These are phyloP conservation scores for Mycena crocata DNA, from an alignment of 768 basidiomycete genomes.

Conservation along the genomic window DNA sequence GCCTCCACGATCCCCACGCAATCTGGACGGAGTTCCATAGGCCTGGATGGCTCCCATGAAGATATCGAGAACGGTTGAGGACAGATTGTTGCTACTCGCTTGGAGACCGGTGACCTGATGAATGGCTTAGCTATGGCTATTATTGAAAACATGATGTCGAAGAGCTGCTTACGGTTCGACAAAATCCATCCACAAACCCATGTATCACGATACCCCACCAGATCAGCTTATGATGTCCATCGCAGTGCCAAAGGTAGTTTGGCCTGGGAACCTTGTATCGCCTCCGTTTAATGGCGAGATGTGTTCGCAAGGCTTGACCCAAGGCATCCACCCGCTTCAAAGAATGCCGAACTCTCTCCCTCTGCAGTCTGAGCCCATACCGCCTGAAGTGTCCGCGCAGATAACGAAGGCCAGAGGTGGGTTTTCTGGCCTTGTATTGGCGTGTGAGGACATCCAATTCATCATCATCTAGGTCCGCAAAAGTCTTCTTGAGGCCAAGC, in stretches of 20 bases:
- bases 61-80: constrained; percentile 28
- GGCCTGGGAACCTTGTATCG: background rate
- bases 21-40: constrained; percentile 36
- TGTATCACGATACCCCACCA: too few relatives aligned
- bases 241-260: constrained; percentile 9
- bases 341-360: background rate
- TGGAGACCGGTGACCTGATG: constrained; percentile 24
- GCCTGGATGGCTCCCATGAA: constrained; percentile 29
- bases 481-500: background rate
- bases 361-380: background rate
- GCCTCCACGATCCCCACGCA: constrained; percentile 41
- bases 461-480: background rate
- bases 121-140: background rate
- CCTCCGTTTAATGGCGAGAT: background rate
- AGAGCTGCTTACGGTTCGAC: background rate
- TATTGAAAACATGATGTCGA: too few relatives aligned
- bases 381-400: constrained; percentile 1
- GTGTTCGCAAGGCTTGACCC: constrained; percentile 1
- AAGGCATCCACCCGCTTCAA: background rate
- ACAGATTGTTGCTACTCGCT: constrained; percentile 31
- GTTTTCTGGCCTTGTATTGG: background rate
- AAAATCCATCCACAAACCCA: too few relatives aligned
- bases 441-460: background rate
- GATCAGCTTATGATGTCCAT: too few relatives aligned
- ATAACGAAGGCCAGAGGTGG: background rate